Percentiles rank a stretch among this genome's conserved stretches.
Conservation (phyloP, 1,139 yeast genomes). For the Wickerhamiella pararugosa region DNA sequence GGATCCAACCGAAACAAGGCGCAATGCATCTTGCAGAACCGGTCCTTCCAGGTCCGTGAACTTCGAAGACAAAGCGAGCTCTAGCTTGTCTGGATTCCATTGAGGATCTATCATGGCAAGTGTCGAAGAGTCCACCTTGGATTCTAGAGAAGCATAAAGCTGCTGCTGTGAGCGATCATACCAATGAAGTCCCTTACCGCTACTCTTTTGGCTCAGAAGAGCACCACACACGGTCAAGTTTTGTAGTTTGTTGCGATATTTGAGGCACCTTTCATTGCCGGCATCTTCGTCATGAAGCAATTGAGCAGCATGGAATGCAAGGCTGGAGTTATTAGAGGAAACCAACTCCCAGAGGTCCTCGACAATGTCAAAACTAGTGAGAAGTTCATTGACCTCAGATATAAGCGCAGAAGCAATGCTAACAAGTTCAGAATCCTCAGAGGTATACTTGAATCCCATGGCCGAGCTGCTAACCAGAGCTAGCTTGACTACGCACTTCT, state of each 20-base stretch:
- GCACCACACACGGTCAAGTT: constrained; percentile 6
- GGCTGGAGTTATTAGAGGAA: background rate
- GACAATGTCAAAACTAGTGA: background rate
- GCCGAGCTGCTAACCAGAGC: constrained; percentile 6
- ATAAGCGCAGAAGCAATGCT: background rate
- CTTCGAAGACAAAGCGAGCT: too few relatives aligned
- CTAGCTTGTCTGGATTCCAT: too few relatives aligned
- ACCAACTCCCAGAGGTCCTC: constrained; percentile 6
- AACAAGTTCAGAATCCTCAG: background rate
- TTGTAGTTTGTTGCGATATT: background rate
- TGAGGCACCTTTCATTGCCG: background rate
- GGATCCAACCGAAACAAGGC: too few relatives aligned
- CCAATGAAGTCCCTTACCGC: constrained; percentile 6
- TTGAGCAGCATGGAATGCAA: constrained; percentile 10
- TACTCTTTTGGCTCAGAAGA: constrained; percentile 6
- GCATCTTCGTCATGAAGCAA: background rate
- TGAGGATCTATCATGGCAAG: too few relatives aligned
- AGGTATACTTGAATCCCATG: constrained; percentile 1
- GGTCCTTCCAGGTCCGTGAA: too few relatives aligned
- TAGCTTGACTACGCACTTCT: background rate
- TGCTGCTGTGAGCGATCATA: constrained; percentile 7
- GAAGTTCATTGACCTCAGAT: background rate
- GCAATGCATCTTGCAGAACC: too few relatives aligned
- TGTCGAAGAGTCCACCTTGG: background rate
- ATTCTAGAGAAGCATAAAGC: constrained; percentile 1